Evolutionary conservation across 2,329 filamentous ascomycete species (phyloP).

Genomic region (Fusarium succisae): DNA sequence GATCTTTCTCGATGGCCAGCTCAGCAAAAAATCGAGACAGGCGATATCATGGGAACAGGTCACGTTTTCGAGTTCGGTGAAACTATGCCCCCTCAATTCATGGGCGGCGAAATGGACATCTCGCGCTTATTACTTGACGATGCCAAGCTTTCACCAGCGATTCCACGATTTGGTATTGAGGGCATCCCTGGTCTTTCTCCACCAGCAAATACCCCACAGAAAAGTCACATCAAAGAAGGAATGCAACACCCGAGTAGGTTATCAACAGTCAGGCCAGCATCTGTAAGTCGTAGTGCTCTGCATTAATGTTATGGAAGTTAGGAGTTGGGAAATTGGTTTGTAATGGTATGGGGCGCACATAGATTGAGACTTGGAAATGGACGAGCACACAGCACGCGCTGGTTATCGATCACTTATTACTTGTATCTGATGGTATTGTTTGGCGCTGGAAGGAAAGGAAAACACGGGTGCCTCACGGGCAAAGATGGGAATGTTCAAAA

Average conservation of each 20-base stretch:
- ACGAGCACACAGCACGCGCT: slow-evolving; percentile 35
- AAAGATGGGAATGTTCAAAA: slow-evolving; percentile 29
- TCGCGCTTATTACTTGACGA: slow-evolving; percentile 68
- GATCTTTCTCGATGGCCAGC: slow-evolving; percentile 57
- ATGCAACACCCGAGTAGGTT: slow-evolving; percentile 22
- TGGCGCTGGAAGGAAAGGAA: slow-evolving; percentile 32
- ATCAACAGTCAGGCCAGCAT: background rate
- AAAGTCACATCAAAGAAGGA: slow-evolving; percentile 26
- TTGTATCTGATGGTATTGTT: background rate
- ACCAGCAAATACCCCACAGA: slow-evolving; percentile 23
- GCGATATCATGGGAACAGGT: slow-evolving; percentile 37
- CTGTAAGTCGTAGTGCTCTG: slow-evolving; percentile 11
- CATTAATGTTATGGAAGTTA: slow-evolving; percentile 26
- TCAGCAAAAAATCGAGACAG: slow-evolving; percentile 46
- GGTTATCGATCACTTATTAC: slow-evolving; percentile 21
- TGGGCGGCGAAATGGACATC: slow-evolving; percentile 69
- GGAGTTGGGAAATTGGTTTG: slow-evolving; percentile 39
- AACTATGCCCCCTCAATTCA: slow-evolving; percentile 49
- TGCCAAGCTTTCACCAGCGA: slow-evolving; percentile 44
- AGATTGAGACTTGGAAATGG: slow-evolving; percentile 29
- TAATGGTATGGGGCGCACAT: slow-evolving; percentile 31
- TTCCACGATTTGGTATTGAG: slow-evolving; percentile 42
- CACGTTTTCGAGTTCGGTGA: slow-evolving; percentile 58
- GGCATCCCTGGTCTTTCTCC: slow-evolving; percentile 38
- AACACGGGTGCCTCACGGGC: slow-evolving; percentile 29